Percentiles rank a stretch among this genome's conserved stretches.
phyloP scores from a whole-genome alignment of 1,284 basidiomycete species.

The Erythrobasidium hasegawianum region DNA sequence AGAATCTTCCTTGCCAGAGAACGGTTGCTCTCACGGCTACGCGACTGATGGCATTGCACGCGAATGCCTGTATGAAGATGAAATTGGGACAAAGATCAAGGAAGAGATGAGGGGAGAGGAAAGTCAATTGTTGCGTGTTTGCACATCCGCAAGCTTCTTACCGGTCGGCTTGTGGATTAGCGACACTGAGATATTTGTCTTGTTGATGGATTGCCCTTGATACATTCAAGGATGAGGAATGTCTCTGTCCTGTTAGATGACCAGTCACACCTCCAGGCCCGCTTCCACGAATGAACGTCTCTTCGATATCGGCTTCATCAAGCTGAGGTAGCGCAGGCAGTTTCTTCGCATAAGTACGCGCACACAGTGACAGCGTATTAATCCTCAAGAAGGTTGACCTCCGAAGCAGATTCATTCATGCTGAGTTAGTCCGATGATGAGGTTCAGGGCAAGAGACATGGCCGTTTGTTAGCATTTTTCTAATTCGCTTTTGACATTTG shows the following conservation, averaged over 20 bases:
- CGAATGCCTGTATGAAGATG: background rate
- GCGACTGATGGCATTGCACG: conserved; percentile 51
- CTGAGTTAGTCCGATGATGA: background rate
- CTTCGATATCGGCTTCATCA: conserved; percentile 39
- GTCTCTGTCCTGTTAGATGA: too few relatives aligned
- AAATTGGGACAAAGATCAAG: too few relatives aligned
- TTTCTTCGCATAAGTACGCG: background rate
- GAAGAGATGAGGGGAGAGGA: too few relatives aligned
- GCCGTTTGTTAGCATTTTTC: too few relatives aligned
- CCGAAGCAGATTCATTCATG: background rate
- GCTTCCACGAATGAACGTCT: conserved; percentile 33
- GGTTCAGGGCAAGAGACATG: background rate
- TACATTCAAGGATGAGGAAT: too few relatives aligned
- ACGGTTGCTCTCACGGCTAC: conserved; percentile 51
- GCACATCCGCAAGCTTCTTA: background rate
- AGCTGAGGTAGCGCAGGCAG: conserved; percentile 16
- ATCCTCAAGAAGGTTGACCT: too few relatives aligned
- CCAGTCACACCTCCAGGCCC: conserved; percentile 50
- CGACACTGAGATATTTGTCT: conserved; percentile 51
- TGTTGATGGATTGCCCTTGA: conserved; percentile 53
- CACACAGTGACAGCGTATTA: too few relatives aligned
- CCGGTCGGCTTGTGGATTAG: conserved; percentile 52
- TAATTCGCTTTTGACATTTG: too few relatives aligned
- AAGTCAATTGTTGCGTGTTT: too few relatives aligned
- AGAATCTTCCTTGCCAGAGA: conserved; percentile 50